phyloP scores from a whole-genome alignment of 108 stramenopile genomes.

The Schizochytrium sp. region DNA sequence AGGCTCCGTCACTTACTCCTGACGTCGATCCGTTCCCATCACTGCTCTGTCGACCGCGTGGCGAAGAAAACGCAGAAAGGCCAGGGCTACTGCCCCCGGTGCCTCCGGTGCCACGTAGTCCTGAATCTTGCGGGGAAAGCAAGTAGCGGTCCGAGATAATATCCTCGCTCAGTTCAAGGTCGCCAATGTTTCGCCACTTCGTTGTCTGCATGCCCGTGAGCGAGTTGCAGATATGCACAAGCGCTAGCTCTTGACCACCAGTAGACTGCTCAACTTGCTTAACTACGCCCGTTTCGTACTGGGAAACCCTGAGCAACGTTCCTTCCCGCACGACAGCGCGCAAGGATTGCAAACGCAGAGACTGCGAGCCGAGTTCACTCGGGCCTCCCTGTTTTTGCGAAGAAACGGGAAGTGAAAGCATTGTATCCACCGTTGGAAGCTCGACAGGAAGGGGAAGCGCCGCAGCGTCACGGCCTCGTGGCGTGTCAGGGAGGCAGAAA shows the following conservation, averaged over 20 bases:
- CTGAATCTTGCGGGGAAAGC: neutral
- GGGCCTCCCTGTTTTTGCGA: too few relatives aligned
- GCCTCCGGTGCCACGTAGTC: neutral
- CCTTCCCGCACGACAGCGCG: neutral
- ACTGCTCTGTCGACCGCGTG: too few relatives aligned
- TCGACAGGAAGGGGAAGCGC: neutral
- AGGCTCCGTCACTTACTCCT: too few relatives aligned
- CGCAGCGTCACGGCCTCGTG: constrained; percentile 2
- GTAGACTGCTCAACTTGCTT: neutral
- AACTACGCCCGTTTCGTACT: neutral
- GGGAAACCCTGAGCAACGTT: neutral
- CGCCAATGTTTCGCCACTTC: neutral
- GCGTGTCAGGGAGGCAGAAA: neutral
- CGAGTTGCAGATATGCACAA: neutral
- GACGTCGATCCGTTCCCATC: too few relatives aligned
- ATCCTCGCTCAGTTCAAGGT: constrained; percentile 5
- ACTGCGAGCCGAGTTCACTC: too few relatives aligned
- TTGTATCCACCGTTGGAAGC: neutral
- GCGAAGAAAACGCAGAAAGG: too few relatives aligned
- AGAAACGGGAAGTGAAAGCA: neutral
- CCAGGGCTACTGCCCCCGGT: too few relatives aligned
- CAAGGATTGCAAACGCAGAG: neutral
- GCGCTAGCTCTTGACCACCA: neutral
- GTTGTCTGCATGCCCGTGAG: constrained; percentile 1
- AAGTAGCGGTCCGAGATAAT: neutral